Percentiles rank a stretch among this genome's conserved stretches.
phyloP scores from a whole-genome alignment of 495 filamentous ascomycete species.

The Chaetomium cochliodes region DNA sequence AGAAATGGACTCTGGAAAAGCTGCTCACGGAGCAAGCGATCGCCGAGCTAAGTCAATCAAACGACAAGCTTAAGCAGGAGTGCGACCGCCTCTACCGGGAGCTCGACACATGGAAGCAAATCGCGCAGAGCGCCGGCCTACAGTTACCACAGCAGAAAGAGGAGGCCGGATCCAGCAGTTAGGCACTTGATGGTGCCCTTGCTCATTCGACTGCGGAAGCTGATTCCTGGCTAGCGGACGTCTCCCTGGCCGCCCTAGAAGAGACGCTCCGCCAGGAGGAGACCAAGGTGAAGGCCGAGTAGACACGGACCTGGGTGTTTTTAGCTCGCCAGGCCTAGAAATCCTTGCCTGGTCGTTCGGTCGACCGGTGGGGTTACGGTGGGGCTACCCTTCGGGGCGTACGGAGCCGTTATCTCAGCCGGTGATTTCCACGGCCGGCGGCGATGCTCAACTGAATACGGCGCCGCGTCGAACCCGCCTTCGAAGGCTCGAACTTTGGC shows the following conservation, averaged over 20 bases:
- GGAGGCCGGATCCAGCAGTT: constrained; percentile 36
- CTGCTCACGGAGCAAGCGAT: constrained; percentile 94
- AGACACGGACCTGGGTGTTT: too few species aligned
- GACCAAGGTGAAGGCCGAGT: too few species aligned
- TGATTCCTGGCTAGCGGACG: not conserved
- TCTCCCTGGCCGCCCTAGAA: not conserved
- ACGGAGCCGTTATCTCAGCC: not conserved
- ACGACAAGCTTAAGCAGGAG: constrained; percentile 85
- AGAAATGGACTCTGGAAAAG: constrained; percentile 97
- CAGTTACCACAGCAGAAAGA: constrained; percentile 46
- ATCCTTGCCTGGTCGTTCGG: too few species aligned
- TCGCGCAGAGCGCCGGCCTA: constrained; percentile 73
- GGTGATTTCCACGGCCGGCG: not conserved
- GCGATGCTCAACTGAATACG: not conserved
- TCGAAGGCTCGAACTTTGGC: not conserved
- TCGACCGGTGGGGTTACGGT: too few species aligned
- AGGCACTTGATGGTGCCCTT: constrained; percentile 14
- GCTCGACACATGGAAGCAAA: constrained; percentile 79
- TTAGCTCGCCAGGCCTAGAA: too few species aligned
- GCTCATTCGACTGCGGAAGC: not conserved
- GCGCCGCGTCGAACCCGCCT: not conserved
- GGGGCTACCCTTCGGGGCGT: too few species aligned
- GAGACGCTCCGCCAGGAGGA: not conserved
- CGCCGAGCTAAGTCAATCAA: constrained; percentile 78
- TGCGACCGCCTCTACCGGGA: constrained; percentile 72